Base-by-base conservation (phyloP, 169 alveolate genomes). In the Eimeria praecox region DNA sequence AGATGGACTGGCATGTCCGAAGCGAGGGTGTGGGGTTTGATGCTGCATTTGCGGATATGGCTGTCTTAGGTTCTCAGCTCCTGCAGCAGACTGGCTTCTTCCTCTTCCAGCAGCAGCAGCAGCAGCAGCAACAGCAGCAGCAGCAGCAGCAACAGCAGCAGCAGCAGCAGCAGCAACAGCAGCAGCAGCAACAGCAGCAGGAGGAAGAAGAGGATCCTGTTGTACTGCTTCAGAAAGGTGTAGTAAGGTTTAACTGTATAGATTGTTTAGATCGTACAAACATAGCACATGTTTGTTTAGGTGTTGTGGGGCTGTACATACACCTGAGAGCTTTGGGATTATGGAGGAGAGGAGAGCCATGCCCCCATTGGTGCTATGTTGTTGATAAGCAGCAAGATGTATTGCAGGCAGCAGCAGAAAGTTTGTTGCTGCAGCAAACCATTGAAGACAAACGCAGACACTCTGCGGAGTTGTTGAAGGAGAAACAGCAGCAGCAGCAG, bases 221-320 rank as follows among this genome's bases (percentile, higher is more conserved):
- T 20, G 27, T 24, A 9, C 42, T 40, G 73, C 54, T 97, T 33
- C 99, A 99, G 96, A 86, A 95, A 85, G 99, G 99, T 2, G 98
- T 98, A 35, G 96, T 98, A 52, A 98, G 99, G 83, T 98, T 99
- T 64, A 99, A 99, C 97, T 99, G 99, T 95, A 98, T 99, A 95
- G 99, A 99, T 96, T 99, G 99, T 82, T 96, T 99, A 40, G 99
- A 99, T 95, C 98, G 99, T 88, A 99, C 99, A 0, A 99, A 99
- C 82, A 71, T 96, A 33, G 95, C 95, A n/a, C 96, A 91, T 44
- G 89, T 85, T 33, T 64, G 92, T 24, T 30, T 95, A 9, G 94
- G 96, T 5, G 86, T 78, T 20, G 95, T 77, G 16, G 96, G 89
- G 82, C 94, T 93, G 96, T 80, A 80, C 46, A 56, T 35, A 46